These are phyloP conservation scores for Yamadazyma blattariae DNA, from an alignment of 1,139 yeast species.

Conservation along the genomic window DNA sequence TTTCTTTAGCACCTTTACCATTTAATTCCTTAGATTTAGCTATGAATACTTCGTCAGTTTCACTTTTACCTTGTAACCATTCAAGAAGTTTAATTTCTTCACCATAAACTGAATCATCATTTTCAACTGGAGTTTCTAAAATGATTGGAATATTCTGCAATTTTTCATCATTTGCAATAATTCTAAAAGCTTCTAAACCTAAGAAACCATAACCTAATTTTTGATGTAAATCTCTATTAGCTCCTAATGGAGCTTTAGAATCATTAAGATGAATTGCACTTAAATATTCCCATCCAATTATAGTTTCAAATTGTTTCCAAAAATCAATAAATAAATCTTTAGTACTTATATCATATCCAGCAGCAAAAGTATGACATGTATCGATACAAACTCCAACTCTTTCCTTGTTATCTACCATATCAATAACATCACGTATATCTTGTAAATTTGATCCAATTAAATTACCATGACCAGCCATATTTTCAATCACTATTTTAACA, in stretches of 20 bases:
- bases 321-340: conserved; percentile 57
- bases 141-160: conserved; percentile 71
- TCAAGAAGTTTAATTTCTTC: conserved; percentile 77
- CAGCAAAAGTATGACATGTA: conserved; percentile 94
- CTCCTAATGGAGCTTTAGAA: conserved; percentile 89
- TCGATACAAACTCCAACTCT: conserved; percentile 94
- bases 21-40: conserved; percentile 50
- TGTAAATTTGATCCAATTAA: conserved; percentile 79
- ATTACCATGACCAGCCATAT: conserved; percentile 97
- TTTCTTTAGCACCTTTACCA: conserved; percentile 54
- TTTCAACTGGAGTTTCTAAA: conserved; percentile 84
- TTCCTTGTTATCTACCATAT: conserved; percentile 67
- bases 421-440: conserved; percentile 75
- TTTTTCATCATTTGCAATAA: conserved; percentile 65
- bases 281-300: conserved; percentile 72
- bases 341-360: conserved; percentile 81
- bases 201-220: conserved; percentile 85
- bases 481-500: conserved; percentile 88
- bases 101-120: conserved; percentile 64
- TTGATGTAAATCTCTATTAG: conserved; percentile 90
- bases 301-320: conserved; percentile 70
- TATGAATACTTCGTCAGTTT: conserved; percentile 54
- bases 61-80: conserved; percentile 58
- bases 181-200: conserved; percentile 80
- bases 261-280: conserved; percentile 87